These are phyloP conservation scores for Tulasnella sp. DNA, from an alignment of 768 basidiomycete species.

Conservation along the genomic window DNA sequence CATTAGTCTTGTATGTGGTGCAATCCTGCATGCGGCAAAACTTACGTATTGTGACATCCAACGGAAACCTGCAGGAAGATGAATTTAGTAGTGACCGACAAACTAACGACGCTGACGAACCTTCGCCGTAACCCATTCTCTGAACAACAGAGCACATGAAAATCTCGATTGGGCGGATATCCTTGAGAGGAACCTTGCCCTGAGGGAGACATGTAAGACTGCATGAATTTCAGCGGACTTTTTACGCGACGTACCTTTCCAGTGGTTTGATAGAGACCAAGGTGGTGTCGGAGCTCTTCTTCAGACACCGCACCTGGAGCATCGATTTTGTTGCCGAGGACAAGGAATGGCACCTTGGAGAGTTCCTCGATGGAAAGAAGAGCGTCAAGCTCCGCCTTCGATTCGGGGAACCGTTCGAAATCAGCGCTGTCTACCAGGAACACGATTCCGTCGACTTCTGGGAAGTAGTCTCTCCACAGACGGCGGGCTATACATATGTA, in stretches of 20 bases:
- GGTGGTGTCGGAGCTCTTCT: constrained; percentile 88
- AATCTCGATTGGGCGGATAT: constrained; percentile 95
- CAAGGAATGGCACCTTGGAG: constrained; percentile 91
- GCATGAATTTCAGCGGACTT: neutral
- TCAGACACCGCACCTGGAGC: constrained; percentile 96
- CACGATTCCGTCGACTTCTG: constrained; percentile 96
- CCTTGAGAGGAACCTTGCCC: constrained; percentile 94
- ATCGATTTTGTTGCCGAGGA: constrained; percentile 99
- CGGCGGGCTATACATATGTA: constrained; percentile 55
- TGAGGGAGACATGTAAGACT: constrained; percentile 24
- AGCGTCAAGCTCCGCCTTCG: constrained; percentile 93
- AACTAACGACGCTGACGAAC: constrained; percentile 33
- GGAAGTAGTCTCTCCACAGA: constrained; percentile 99
- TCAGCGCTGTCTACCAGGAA: constrained; percentile 98
- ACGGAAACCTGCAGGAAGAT: constrained; percentile 53
- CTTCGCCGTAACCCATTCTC: constrained; percentile 97
- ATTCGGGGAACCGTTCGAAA: constrained; percentile 90
- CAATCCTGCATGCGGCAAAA: constrained; percentile 4
- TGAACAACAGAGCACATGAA: constrained; percentile 99
- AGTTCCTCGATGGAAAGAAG: constrained; percentile 93
- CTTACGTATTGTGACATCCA: constrained; percentile 96
- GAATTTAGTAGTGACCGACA: constrained; percentile 15
- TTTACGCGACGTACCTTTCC: constrained; percentile 63
- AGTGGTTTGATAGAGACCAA: constrained; percentile 97
- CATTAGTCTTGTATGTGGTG: too few relatives aligned